Evolutionary conservation across 1,139 yeast species (phyloP).

Genomic region (Saccharomyces hybrid): DNA sequence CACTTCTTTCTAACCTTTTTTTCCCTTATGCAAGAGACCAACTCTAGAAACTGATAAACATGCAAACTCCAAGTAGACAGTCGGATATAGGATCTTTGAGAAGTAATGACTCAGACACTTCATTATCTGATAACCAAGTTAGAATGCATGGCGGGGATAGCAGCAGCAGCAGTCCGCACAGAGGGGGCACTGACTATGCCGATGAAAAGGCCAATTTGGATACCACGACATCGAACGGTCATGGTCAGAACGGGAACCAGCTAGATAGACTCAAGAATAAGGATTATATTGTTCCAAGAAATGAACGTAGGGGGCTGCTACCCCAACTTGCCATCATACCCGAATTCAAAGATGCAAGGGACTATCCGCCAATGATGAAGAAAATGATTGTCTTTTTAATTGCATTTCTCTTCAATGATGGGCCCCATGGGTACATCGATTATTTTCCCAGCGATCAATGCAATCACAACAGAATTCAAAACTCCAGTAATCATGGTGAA

Average conservation of each 20-base stretch:
- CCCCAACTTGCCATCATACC: constrained; percentile 51
- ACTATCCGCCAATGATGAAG: constrained; percentile 47
- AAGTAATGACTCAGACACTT: not conserved
- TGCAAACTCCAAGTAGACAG: not conserved
- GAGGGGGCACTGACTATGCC: not conserved
- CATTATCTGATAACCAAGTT: not conserved
- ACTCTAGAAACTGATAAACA: not conserved
- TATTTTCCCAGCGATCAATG: constrained; percentile 67
- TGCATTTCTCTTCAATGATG: constrained; percentile 64
- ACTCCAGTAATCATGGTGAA: constrained; percentile 59
- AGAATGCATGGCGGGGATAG: constrained; percentile 18
- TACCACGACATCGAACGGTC: not conserved
- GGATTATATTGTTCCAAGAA: constrained; percentile 30
- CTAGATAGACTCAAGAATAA: not conserved
- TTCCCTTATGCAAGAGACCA: not conserved
- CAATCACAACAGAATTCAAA: constrained; percentile 46
- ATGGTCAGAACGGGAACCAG: not conserved
- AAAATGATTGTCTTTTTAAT: constrained; percentile 52
- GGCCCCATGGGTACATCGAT: constrained; percentile 94
- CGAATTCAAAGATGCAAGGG: constrained; percentile 67
- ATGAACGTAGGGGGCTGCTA: constrained; percentile 49
- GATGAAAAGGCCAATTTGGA: not conserved
- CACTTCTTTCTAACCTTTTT: not conserved
- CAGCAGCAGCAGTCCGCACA: not conserved
- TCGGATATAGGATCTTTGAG: not conserved